Percentiles rank a stretch among this genome's conserved stretches.
phyloP scores from a whole-genome alignment of 1,284 basidiomycete genomes.

The Apiotrichum gamsii region DNA sequence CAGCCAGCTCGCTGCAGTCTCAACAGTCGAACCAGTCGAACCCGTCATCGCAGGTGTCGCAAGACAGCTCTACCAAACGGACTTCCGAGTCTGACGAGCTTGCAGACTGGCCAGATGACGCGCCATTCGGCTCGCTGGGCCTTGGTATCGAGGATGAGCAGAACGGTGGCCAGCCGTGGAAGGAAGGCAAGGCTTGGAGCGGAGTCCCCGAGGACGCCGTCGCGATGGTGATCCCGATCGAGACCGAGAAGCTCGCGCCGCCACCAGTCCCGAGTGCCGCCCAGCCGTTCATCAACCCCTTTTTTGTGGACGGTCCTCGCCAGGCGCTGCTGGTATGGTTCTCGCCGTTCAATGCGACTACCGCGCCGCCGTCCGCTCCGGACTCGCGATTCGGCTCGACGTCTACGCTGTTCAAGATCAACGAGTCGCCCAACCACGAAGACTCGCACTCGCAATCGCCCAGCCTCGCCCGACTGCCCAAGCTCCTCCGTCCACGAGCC shows the following conservation, averaged over 20 bases:
- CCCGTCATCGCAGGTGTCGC: no score
- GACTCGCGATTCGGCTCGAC: background rate
- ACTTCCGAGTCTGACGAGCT: constrained; percentile 12
- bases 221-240: constrained; percentile 44
- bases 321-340: constrained; percentile 45
- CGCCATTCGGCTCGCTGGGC: constrained; percentile 15
- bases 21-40: constrained; percentile 9
- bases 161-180: constrained; percentile 23
- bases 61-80: background rate
- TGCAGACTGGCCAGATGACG: constrained; percentile 9
- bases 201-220: constrained; percentile 45
- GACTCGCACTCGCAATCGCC: background rate
- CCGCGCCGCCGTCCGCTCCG: background rate
- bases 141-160: constrained; percentile 24
- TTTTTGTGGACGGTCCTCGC: constrained; percentile 24
- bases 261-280: background rate
- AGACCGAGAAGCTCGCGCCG: constrained; percentile 5
- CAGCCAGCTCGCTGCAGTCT: constrained; percentile 15
- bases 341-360: constrained; percentile 40
- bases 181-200: constrained; percentile 42
- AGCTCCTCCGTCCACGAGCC: constrained; percentile 34
- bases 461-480: constrained; percentile 37
- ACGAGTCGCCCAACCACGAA: constrained; percentile 15
- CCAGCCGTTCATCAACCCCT: constrained; percentile 19
- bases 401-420: constrained; percentile 16